Conservation (phyloP, 805 yeast genomes). For the Cyberlindnera lachancei region DNA sequence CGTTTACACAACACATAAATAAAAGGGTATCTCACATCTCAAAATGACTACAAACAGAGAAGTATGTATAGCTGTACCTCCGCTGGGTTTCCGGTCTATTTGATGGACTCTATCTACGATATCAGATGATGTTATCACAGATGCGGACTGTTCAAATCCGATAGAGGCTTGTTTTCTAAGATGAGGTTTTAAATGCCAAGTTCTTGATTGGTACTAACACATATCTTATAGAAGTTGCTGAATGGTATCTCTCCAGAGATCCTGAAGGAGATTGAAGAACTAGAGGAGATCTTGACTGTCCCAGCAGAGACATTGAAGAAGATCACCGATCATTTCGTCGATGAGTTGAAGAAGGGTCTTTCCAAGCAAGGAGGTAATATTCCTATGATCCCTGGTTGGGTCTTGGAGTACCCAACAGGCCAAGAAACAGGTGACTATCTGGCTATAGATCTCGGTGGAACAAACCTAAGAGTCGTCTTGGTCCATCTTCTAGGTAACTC, state of each 20-base stretch:
- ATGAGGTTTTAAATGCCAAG: too few relatives aligned
- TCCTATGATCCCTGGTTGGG: constrained; percentile 98
- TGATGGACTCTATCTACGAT: too few relatives aligned
- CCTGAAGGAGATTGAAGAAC: constrained; percentile 45
- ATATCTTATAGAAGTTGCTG: constrained; percentile 10
- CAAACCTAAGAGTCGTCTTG: constrained; percentile 88
- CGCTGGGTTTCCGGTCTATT: too few relatives aligned
- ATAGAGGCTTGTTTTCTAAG: too few relatives aligned
- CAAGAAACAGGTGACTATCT: constrained; percentile 81
- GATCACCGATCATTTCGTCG: constrained; percentile 68
- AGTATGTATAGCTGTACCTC: too few relatives aligned
- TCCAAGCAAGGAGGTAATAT: constrained; percentile 72
- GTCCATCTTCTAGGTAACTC: constrained; percentile 79
- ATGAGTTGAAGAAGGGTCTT: constrained; percentile 78
- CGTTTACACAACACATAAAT: too few relatives aligned
- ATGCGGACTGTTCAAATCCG: too few relatives aligned
- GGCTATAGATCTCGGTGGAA: constrained; percentile 96
- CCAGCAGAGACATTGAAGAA: constrained; percentile 49
- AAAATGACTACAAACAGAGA: too few relatives aligned
- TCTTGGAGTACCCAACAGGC: constrained; percentile 88
- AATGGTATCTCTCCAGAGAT: constrained; percentile 56
- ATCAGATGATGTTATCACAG: too few relatives aligned
- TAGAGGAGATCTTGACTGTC: constrained; percentile 59
- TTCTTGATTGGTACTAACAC: too few relatives aligned
- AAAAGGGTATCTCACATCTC: too few relatives aligned